phyloP scores from a whole-genome alignment of 768 basidiomycete species.

The Rubroboletus satanas region DNA sequence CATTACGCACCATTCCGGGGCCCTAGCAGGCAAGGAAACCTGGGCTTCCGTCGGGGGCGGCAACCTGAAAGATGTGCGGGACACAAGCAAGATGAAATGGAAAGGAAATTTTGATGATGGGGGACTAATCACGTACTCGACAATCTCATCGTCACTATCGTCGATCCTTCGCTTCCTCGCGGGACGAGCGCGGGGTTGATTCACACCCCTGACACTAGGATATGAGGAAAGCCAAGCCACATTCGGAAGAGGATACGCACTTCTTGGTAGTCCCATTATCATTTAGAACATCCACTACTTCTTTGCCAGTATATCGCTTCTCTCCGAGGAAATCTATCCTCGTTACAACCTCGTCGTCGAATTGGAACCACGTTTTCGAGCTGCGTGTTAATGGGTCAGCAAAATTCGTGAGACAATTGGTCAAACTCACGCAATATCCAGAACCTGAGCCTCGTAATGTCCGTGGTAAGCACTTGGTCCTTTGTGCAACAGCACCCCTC shows the following conservation, averaged over 20 bases:
- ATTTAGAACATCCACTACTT: constrained; percentile 28
- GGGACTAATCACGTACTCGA: constrained; percentile 25
- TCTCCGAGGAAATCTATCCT: constrained; percentile 54
- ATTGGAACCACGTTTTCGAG: constrained; percentile 78
- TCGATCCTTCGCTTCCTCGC: constrained; percentile 50
- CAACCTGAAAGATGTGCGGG: constrained; percentile 17
- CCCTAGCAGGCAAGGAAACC: constrained; percentile 22
- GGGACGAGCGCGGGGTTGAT: constrained; percentile 37
- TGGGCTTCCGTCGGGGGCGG: constrained; percentile 18
- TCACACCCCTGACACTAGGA: constrained; percentile 17
- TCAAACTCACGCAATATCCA: constrained; percentile 57
- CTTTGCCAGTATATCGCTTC: constrained; percentile 33
- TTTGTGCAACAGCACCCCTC: constrained; percentile 84
- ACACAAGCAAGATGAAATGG: constrained; percentile 16
- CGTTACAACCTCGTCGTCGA: constrained; percentile 85
- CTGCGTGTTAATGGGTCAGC: constrained; percentile 34
- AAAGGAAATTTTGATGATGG: constrained; percentile 12
- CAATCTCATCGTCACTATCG: constrained; percentile 55
- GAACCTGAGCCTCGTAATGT: constrained; percentile 84
- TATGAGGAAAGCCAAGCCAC: not conserved
- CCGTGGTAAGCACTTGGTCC: constrained; percentile 91
- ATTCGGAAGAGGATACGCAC: constrained; percentile 17
- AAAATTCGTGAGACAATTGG: not conserved
- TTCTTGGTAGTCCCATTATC: constrained; percentile 25
- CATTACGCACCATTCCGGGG: constrained; percentile 74